Conservation (phyloP, 2,329 filamentous ascomycete genomes). For the Thielaviopsis punctulata region DNA sequence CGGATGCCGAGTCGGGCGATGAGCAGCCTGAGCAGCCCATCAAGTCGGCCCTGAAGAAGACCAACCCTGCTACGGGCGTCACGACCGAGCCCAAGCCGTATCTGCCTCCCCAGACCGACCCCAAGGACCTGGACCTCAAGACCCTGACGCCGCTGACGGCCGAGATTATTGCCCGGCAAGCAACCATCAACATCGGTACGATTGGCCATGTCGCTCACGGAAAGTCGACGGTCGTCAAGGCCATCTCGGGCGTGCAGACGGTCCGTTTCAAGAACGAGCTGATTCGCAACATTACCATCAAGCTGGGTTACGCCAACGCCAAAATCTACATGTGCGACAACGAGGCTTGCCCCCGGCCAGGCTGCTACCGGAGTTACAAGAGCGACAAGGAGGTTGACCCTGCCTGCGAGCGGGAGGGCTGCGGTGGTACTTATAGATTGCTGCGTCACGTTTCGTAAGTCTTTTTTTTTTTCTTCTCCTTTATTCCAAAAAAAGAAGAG, state of each 20-base stretch:
- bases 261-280: slow-evolving; percentile 99
- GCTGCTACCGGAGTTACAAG: slow-evolving; percentile 94
- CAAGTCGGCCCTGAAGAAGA: slow-evolving; percentile 80
- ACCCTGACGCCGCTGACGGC: slow-evolving; percentile 72
- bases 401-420: slow-evolving; percentile 86
- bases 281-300: slow-evolving; percentile 98
- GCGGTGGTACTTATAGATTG: slow-evolving; percentile 70
- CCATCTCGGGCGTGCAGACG: slow-evolving; percentile 96
- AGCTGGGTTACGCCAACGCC: slow-evolving; percentile 97
- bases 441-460: slow-evolving; percentile 83
- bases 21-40: slow-evolving; percentile 45
- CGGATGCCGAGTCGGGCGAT: slow-evolving; percentile 40
- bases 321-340: slow-evolving; percentile 99
- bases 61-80: slow-evolving; percentile 19
- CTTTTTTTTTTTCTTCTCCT: neutral
- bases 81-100: slow-evolving; percentile 36
- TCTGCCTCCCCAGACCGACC: slow-evolving; percentile 79
- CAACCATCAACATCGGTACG: slow-evolving; percentile 96
- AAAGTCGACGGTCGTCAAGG: slow-evolving; percentile 97
- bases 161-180: slow-evolving; percentile 94
- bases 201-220: slow-evolving; percentile 98
- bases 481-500: too few relatives aligned
- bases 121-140: slow-evolving; percentile 69
- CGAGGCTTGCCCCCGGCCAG: slow-evolving; percentile 73
- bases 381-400: slow-evolving; percentile 98